Conservation (phyloP, 1,284 basidiomycete genomes). For the Puccinia coronata region DNA sequence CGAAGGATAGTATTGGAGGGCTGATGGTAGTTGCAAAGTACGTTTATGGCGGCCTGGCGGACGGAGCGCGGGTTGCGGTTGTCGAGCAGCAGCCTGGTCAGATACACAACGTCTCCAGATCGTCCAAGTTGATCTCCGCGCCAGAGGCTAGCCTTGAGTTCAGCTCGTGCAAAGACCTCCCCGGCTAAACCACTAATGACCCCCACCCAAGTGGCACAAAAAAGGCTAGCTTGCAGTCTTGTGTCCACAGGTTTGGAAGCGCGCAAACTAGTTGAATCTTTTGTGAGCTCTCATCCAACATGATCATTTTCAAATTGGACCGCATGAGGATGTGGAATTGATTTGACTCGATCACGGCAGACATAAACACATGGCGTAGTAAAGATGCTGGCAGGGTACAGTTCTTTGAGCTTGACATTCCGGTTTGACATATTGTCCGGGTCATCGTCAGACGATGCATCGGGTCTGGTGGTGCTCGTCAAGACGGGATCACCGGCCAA, state of each 20-base stretch:
- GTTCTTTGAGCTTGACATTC: constrained; percentile 48
- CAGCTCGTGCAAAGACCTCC: constrained; percentile 28
- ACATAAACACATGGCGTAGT: constrained; percentile 42
- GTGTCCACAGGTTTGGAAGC: constrained; percentile 42
- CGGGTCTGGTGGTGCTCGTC: not conserved
- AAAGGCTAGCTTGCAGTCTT: constrained; percentile 46
- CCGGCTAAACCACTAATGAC: not conserved
- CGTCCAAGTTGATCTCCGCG: constrained; percentile 22
- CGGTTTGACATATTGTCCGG: constrained; percentile 42
- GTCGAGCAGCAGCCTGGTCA: constrained; percentile 42
- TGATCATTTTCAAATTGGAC: constrained; percentile 33
- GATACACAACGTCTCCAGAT: constrained; percentile 47
- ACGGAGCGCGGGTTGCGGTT: constrained; percentile 35
- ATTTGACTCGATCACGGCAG: constrained; percentile 30
- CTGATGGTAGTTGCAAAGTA: constrained; percentile 42
- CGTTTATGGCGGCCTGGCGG: constrained; percentile 39
- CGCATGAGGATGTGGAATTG: constrained; percentile 41
- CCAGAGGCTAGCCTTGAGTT: constrained; percentile 28
- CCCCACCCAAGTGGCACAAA: not conserved
- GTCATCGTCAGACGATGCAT: constrained; percentile 24
- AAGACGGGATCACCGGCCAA: constrained; percentile 25
- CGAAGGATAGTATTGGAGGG: not conserved
- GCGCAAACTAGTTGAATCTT: constrained; percentile 33
- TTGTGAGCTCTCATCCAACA: constrained; percentile 28
- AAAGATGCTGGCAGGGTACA: constrained; percentile 41